Percentiles rank a stretch among this genome's conserved stretches.
Conservation (phyloP, 2,329 filamentous ascomycete species). For the Fusarium caatingaense region DNA sequence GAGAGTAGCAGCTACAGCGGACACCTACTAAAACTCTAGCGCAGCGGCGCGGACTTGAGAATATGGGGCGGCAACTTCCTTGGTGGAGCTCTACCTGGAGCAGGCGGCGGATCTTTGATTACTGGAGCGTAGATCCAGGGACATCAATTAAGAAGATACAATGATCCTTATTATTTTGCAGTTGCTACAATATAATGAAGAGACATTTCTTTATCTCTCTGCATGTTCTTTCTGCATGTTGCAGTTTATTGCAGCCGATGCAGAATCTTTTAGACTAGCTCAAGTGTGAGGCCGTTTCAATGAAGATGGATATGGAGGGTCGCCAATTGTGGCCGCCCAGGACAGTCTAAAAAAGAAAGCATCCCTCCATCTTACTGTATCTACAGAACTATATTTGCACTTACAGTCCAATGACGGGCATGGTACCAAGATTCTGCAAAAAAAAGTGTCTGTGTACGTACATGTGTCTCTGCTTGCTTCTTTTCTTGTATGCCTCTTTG, state of each 20-base stretch:
- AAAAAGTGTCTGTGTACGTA: background rate
- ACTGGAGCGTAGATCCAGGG: constrained; percentile 2
- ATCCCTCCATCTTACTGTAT: background rate
- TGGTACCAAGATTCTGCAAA: background rate
- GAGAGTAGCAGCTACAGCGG: background rate
- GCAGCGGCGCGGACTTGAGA: background rate
- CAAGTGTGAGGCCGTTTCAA: background rate
- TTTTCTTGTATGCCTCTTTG: background rate
- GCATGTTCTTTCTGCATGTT: constrained; percentile 7
- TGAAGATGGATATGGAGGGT: background rate
- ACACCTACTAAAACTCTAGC: constrained; percentile 7
- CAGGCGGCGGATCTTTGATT: constrained; percentile 22
- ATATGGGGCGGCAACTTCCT: constrained; percentile 22
- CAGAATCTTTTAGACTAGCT: background rate
- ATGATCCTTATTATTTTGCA: background rate
- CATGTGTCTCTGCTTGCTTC: background rate
- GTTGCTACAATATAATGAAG: background rate
- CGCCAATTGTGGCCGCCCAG: constrained; percentile 1
- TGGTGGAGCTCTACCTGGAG: constrained; percentile 15
- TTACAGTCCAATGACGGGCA: background rate
- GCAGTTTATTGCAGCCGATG: constrained; percentile 2
- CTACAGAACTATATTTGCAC: constrained; percentile 1
- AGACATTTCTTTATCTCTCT: background rate
- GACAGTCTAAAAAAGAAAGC: constrained; percentile 7
- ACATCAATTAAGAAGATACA: constrained; percentile 21